Evolutionary conservation across 345 rosid species (phyloP).

Genomic region (Brassica carinata): DNA sequence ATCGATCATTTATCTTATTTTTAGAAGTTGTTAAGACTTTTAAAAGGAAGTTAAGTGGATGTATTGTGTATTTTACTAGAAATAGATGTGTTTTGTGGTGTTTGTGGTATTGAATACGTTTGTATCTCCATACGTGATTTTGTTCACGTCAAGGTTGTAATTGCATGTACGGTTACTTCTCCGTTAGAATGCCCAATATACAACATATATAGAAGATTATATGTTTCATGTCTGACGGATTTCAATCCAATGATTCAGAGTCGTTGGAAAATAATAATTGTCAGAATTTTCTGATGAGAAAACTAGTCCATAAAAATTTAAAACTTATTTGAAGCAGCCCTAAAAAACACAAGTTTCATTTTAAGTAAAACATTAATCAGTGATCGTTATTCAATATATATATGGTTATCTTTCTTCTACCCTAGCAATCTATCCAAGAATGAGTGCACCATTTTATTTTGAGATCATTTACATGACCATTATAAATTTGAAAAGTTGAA

Average conservation of each 20-base stretch:
- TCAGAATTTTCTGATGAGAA: neutral
- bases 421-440: neutral
- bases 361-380: neutral
- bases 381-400: neutral
- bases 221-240: neutral
- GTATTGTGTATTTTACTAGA: conserved; percentile 18
- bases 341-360: neutral
- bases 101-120: neutral
- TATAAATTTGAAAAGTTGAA: conserved; percentile 12
- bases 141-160: neutral
- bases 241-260: neutral
- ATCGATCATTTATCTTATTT: conserved; percentile 24
- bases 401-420: neutral
- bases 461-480: neutral
- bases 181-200: neutral
- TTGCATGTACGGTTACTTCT: neutral
- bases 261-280: neutral
- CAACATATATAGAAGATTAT: neutral
- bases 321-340: neutral
- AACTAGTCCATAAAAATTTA: neutral
- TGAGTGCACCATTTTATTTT: neutral
- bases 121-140: neutral
- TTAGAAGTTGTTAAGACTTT: neutral
- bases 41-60: conserved; percentile 14
- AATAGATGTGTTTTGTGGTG: conserved; percentile 17